Evolutionary conservation across 2,329 filamentous ascomycete genomes (phyloP).

Genomic region (Claviceps citrina): DNA sequence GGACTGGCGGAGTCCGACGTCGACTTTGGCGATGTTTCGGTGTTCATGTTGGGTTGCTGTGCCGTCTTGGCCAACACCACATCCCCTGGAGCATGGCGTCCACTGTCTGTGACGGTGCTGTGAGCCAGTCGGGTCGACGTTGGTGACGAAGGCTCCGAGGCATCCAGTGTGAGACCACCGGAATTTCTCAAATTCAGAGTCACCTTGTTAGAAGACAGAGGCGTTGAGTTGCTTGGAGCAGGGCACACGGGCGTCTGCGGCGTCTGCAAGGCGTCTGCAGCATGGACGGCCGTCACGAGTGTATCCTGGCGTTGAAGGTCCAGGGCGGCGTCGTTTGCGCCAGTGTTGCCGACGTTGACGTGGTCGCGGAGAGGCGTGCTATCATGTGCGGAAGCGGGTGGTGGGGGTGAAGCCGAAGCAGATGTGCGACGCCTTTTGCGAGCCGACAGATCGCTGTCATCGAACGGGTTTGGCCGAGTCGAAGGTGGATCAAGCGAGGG

Average conservation of each 20-base stretch:
- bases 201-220: conserved; percentile 38
- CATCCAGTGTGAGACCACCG: conserved; percentile 6
- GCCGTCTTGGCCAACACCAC: background rate
- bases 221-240: conserved; percentile 17
- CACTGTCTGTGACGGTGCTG: background rate
- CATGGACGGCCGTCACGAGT: background rate
- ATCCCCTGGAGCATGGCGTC: background rate
- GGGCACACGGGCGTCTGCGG: conserved; percentile 18
- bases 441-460: conserved; percentile 39
- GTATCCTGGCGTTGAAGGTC: conserved; percentile 14
- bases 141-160: background rate
- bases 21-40: conserved; percentile 9
- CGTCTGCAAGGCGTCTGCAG: conserved; percentile 14
- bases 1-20: conserved; percentile 26
- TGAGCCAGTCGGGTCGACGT: background rate
- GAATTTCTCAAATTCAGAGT: conserved; percentile 43
- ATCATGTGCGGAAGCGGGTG: conserved; percentile 22
- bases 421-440: conserved; percentile 50
- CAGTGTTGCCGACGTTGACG: conserved; percentile 15
- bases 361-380: background rate
- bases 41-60: background rate
- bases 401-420: conserved; percentile 36
- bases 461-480: conserved; percentile 48
- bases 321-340: conserved; percentile 18
- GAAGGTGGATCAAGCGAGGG: conserved; percentile 46